Percentiles rank a stretch among this genome's conserved stretches.
Conservation (phyloP, 1,139 yeast genomes). For the Sugiyamaella japonica region DNA sequence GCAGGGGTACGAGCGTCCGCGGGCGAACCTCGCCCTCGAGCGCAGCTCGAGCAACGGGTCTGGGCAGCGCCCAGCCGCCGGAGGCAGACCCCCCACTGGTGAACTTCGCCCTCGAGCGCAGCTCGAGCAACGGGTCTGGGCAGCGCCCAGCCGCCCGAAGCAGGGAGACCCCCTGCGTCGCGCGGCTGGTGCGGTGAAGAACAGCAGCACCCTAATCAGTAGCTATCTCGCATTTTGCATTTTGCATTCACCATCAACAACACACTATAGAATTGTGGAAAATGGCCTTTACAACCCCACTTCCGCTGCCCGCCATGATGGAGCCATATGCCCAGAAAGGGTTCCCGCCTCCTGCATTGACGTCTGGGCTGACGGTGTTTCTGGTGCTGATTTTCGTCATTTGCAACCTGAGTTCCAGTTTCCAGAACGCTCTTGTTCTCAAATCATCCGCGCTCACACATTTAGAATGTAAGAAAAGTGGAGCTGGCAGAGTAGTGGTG, state of each 20-base stretch:
- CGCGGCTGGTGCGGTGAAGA: constrained; percentile 2
- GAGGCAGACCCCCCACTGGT: too few relatives aligned
- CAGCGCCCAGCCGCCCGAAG: not conserved
- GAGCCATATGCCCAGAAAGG: constrained; percentile 20
- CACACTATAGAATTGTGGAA: not conserved
- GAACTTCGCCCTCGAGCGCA: too few relatives aligned
- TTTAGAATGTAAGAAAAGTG: constrained; percentile 45
- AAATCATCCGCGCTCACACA: constrained; percentile 58
- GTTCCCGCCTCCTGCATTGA: constrained; percentile 58
- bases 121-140: not conserved
- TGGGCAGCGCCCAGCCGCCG: too few relatives aligned
- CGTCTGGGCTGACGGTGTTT: constrained; percentile 64
- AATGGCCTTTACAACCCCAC: constrained; percentile 5
- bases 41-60: too few relatives aligned
- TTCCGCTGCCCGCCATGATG: constrained; percentile 14
- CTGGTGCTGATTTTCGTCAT: constrained; percentile 45
- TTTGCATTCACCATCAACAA: not conserved
- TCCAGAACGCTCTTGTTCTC: constrained; percentile 46
- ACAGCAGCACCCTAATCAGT: not conserved
- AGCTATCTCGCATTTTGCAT: not conserved
- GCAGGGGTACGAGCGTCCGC: too few relatives aligned
- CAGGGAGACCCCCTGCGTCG: constrained; percentile 5
- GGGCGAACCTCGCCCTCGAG: too few relatives aligned
- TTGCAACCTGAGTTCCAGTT: constrained; percentile 33
- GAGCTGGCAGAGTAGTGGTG: not conserved